Percentiles rank a stretch among this genome's conserved stretches.
Conservation (phyloP, 2,329 filamentous ascomycete species). For the Paecilomyces sp. region DNA sequence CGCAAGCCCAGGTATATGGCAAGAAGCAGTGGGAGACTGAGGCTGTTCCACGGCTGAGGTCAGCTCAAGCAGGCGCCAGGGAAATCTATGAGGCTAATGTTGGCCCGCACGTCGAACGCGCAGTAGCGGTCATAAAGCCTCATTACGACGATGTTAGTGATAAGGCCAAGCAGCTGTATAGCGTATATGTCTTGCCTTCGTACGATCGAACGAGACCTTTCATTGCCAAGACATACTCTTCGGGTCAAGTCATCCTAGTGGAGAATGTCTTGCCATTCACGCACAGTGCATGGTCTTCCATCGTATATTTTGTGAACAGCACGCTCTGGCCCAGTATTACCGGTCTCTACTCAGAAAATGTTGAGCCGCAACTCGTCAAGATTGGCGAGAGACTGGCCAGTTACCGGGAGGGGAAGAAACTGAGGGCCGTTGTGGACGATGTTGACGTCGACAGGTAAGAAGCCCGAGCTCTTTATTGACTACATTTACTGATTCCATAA, state of each 20-base stretch:
- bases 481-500: background rate
- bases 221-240: conserved; percentile 58
- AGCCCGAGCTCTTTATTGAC: background rate
- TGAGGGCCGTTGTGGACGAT: conserved; percentile 53
- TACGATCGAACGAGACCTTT: conserved; percentile 72
- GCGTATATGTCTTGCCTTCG: conserved; percentile 65
- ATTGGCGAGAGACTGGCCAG: conserved; percentile 81
- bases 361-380: conserved; percentile 88
- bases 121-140: conserved; percentile 53
- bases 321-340: conserved; percentile 76
- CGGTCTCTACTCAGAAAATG: conserved; percentile 78
- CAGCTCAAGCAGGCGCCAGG: conserved; percentile 55
- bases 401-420: conserved; percentile 52
- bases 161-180: conserved; percentile 61
- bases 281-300: conserved; percentile 62
- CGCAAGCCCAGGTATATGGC: conserved; percentile 59
- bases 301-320: conserved; percentile 63
- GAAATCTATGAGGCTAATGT: conserved; percentile 64
- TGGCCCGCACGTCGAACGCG: conserved; percentile 65
- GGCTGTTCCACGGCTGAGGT: conserved; percentile 65
- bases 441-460: conserved; percentile 44
- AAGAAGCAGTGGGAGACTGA: conserved; percentile 70
- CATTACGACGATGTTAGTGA: conserved; percentile 63
- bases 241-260: conserved; percentile 59
- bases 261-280: conserved; percentile 66